Percentiles rank a stretch among this genome's conserved stretches.
Evolutionary conservation across 352 stramenopile species (phyloP).

Genomic region (Phytophthora tubulina): DNA sequence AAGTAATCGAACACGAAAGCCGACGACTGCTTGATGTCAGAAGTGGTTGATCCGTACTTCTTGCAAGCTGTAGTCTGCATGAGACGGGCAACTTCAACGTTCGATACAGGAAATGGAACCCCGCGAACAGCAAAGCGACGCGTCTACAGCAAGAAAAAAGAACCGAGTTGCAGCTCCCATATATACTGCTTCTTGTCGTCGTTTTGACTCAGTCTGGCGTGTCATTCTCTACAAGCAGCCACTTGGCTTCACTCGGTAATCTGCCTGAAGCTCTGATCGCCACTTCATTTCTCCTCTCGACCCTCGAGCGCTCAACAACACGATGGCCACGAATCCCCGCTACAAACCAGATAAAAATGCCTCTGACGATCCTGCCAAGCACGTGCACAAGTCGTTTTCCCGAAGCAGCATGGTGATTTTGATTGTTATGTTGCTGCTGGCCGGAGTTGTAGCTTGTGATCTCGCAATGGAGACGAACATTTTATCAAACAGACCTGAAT

Average conservation of each 20-base stretch:
- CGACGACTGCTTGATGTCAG: too few relatives aligned
- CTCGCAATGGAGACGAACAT: constrained; percentile 16
- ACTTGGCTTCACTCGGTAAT: too few relatives aligned
- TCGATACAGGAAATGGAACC: constrained; percentile 5
- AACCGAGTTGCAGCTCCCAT: constrained; percentile 2
- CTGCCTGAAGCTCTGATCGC: not conserved
- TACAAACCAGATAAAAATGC: not conserved
- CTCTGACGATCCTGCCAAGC: not conserved
- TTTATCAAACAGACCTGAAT: not conserved
- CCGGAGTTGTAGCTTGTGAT: not conserved
- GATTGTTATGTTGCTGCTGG: not conserved
- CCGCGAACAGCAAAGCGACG: constrained; percentile 12
- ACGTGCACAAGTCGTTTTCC: not conserved
- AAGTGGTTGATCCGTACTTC: too few relatives aligned
- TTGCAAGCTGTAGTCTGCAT: not conserved
- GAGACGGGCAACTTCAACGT: constrained; percentile 2
- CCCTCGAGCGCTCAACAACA: too few relatives aligned
- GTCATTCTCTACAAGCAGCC: not conserved
- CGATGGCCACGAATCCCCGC: not conserved
- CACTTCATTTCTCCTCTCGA: constrained; percentile 1
- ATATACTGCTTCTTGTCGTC: not conserved
- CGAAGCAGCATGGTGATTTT: constrained; percentile 6
- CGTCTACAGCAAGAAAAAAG: constrained; percentile 16
- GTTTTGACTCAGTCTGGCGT: not conserved
- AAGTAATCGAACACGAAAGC: too few relatives aligned